Conservation (phyloP, 495 filamentous ascomycete species). For the Oidiodendron maius region DNA sequence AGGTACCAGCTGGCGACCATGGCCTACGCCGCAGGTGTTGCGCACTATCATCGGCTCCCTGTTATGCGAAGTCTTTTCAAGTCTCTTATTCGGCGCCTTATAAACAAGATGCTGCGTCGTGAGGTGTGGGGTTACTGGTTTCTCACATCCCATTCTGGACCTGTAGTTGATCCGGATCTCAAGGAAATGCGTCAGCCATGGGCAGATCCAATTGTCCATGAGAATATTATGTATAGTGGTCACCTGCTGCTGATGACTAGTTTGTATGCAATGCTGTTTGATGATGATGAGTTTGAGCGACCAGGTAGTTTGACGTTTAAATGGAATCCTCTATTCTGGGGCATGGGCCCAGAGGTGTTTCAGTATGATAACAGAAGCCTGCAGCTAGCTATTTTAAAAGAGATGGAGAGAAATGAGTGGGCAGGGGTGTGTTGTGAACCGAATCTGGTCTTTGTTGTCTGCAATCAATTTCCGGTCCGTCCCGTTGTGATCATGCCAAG, state of each 20-base stretch:
- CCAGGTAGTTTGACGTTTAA: background rate
- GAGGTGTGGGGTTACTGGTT: background rate
- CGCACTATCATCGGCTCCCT: background rate
- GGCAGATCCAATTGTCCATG: background rate
- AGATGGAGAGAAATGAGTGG: background rate
- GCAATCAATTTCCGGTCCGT: background rate
- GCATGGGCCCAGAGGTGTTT: background rate
- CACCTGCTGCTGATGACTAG: background rate
- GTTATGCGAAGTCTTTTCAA: background rate
- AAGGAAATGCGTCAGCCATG: background rate
- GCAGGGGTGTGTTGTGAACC: background rate
- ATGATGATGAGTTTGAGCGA: background rate
- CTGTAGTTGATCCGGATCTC: background rate
- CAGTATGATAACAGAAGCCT: background rate
- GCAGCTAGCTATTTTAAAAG: background rate
- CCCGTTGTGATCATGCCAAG: background rate
- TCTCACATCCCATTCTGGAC: background rate
- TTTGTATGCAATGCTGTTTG: background rate
- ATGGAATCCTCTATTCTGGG: background rate
- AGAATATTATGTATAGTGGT: background rate
- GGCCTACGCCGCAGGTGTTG: conserved; percentile 7
- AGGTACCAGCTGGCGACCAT: conserved; percentile 35
- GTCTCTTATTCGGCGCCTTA: background rate
- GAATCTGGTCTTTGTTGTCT: background rate
- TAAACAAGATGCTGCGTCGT: background rate